These are phyloP conservation scores for Plantago lanceolata DNA, from an alignment of 305 asterid species.

Conservation along the genomic window DNA sequence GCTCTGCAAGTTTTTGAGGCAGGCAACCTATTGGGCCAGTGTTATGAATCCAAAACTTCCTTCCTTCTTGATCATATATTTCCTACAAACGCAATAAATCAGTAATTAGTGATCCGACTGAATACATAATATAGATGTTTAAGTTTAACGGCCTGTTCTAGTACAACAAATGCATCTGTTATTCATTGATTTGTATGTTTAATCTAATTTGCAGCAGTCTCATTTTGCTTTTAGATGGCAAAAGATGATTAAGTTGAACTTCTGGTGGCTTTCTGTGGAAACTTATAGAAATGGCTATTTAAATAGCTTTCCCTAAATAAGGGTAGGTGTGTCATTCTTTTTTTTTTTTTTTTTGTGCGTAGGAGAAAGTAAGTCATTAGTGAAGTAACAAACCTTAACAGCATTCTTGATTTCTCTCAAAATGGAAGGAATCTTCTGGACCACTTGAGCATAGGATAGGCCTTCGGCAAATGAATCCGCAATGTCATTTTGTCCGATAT, in stretches of 20 bases:
- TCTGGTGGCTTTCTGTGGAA: not conserved
- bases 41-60: conserved; percentile 83
- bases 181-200: not conserved
- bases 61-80: conserved; percentile 60
- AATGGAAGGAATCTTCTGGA: conserved; percentile 54
- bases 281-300: not conserved
- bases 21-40: conserved; percentile 92
- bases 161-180: not conserved
- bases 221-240: not conserved
- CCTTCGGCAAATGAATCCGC: conserved; percentile 61
- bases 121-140: too few species aligned
- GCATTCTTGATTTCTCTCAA: conserved; percentile 60
- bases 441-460: conserved; percentile 57
- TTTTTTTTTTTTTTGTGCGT: not conserved
- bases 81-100: conserved; percentile 32
- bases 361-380: too few species aligned
- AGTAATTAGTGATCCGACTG: too few species aligned
- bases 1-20: conserved; percentile 55
- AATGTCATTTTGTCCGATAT: conserved; percentile 82
- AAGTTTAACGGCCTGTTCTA: not conserved
- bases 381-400: conserved; percentile 43
- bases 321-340: too few species aligned
- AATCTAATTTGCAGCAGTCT: not conserved
- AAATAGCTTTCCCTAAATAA: not conserved
- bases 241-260: not conserved